Conservation (phyloP, 2,329 filamentous ascomycete genomes). For the Colletotrichum aenigma region DNA sequence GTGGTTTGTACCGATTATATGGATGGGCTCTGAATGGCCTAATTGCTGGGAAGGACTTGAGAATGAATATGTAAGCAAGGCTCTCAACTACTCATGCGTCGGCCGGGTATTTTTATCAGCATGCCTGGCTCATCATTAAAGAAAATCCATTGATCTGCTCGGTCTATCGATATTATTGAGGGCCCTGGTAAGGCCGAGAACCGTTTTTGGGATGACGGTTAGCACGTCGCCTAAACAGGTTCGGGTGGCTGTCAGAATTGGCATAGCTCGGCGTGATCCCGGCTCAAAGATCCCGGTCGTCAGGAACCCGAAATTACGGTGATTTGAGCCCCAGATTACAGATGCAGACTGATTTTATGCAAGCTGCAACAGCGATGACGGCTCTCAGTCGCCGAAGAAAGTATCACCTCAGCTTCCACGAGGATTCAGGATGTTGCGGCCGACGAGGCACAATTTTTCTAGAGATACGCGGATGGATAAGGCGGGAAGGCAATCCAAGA, state of each 20-base stretch:
- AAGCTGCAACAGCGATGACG: neutral
- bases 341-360: neutral
- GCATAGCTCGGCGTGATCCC: neutral
- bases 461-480: neutral
- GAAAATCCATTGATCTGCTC: neutral
- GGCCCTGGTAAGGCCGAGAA: neutral
- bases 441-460: neutral
- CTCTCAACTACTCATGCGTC: neutral
- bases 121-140: neutral
- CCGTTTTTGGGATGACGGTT: constrained; percentile 1
- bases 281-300: neutral
- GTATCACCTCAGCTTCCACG: neutral
- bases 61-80: neutral
- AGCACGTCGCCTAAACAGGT: neutral
- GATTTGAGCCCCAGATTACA: constrained; percentile 3
- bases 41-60: neutral
- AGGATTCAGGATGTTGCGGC: neutral
- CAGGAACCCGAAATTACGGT: constrained; percentile 13
- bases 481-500: neutral
- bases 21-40: neutral
- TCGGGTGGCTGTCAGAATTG: neutral
- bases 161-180: neutral
- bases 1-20: neutral
- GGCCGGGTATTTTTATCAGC: neutral
- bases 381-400: neutral